A percentile compares a stretch with the other conserved stretches of the same genome.
phyloP scores from a whole-genome alignment of 331 rosid species.

The Malus hybrid region DNA sequence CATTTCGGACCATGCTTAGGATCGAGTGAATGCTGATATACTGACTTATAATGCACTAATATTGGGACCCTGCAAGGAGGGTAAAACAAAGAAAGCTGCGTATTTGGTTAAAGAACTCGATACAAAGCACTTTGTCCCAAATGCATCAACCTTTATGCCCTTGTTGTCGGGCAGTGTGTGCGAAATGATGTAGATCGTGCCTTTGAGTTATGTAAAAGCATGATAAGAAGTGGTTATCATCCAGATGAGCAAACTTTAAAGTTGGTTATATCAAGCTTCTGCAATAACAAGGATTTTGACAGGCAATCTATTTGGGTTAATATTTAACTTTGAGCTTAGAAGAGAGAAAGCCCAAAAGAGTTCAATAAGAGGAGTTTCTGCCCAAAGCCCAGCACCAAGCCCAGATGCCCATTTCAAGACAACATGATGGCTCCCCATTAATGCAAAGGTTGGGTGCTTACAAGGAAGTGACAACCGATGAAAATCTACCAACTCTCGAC shows the following conservation, averaged over 20 bases:
- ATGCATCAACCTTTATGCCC: conserved; percentile 69
- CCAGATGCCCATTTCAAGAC: no score
- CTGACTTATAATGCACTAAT: conserved; percentile 77
- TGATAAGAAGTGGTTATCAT: conserved; percentile 59
- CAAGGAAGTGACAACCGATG: no score
- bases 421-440: no score
- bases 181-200: conserved; percentile 59
- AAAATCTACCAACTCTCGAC: no score
- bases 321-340: no score
- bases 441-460: no score
- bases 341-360: no score
- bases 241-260: conserved; percentile 49
- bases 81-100: conserved; percentile 79
- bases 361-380: no score
- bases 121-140: conserved; percentile 49
- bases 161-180: conserved; percentile 57
- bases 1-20: no score
- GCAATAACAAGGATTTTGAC: conserved; percentile 61
- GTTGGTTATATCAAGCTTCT: conserved; percentile 50
- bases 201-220: conserved; percentile 52
- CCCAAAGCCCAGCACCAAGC: no score
- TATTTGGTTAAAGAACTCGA: conserved; percentile 62
- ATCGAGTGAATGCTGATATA: conserved; percentile 55
- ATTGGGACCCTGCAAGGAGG: conserved; percentile 71
- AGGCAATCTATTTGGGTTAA: no score